phyloP scores from a whole-genome alignment of 139 green algal genomes.

The Yamagishiella unicocca region DNA sequence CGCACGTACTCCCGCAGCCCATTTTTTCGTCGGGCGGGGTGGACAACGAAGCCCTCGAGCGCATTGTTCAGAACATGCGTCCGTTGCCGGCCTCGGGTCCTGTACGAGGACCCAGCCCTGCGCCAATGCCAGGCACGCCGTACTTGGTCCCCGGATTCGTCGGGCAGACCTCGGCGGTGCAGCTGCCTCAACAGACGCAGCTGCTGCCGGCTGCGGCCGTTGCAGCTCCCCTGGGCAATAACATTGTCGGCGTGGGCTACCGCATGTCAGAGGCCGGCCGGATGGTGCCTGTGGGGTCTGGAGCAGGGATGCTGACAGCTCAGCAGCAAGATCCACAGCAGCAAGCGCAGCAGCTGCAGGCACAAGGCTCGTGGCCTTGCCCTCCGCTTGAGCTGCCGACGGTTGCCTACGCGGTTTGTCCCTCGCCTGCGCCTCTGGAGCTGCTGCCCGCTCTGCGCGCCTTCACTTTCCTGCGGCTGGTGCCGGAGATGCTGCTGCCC shows the following conservation, averaged over 20 bases:
- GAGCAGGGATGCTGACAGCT: not conserved
- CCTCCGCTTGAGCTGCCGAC: too few species aligned
- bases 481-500: slow-evolving; percentile 79
- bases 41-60: slow-evolving; percentile 78
- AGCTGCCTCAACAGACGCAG: too few species aligned
- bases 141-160: too few species aligned
- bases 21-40: slow-evolving; percentile 76
- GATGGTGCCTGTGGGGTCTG: not conserved
- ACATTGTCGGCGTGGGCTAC: slow-evolving; percentile 3
- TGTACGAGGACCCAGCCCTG: not conserved
- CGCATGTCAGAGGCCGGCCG: slow-evolving; percentile 35
- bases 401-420: not conserved
- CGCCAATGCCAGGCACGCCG: too few species aligned
- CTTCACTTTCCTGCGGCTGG: slow-evolving; percentile 90
- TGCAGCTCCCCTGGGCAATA: not conserved
- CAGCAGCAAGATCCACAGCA: not conserved
- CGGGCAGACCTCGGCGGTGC: too few species aligned
- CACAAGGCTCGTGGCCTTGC: too few species aligned
- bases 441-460: slow-evolving; percentile 79
- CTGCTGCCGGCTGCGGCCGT: too few species aligned
- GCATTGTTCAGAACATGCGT: slow-evolving; percentile 80
- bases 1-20: slow-evolving; percentile 57
- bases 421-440: slow-evolving; percentile 5
- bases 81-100: slow-evolving; percentile 37
- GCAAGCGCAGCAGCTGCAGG: slow-evolving; percentile 15